Base-by-base conservation (phyloP, 2,329 filamentous ascomycete species). In the Pseudogymnoascus sp. region DNA sequence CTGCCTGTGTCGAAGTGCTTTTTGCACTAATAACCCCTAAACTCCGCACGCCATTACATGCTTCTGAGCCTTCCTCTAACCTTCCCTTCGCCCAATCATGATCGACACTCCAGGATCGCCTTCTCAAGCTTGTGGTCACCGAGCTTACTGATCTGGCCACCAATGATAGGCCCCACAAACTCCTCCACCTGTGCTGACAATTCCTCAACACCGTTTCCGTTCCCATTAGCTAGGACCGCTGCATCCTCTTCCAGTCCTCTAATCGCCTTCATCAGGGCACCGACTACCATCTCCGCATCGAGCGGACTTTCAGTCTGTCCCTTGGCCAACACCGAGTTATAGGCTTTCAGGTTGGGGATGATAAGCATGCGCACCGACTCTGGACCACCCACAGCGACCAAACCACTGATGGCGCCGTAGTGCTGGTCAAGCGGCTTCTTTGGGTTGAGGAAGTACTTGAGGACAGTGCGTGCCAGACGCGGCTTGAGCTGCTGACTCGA, bases 401-500 rank as follows among this genome's bases (percentile, higher is more conserved):
- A 79, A 1, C 92, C 93, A 31, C 87, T 83, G 21, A 99, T 82
- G 6, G 93, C 91, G 49, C 94, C 94, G 72, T 94, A 99, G 70
- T 96, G 90, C 1, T 93, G 88, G 1, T 90, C 86, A 0, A 92
- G 83, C 0, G 92, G 87, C 71, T 92, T 91, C 45, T 87, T 85
- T 0, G 91, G 90, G 70, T 97, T 92, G 31, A 99, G 83, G 74
- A 97, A 93, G 70, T 89, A 87, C 76, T 96, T 96, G 35, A 97
- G 83, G 71, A 92, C 97, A 0, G 92, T 94, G n/a, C 94, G 84
- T 3, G 92, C 92, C 31, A 99, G 87, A 66, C 95, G 90, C 2
- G 92, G 88, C 63, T 92, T 91, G 26, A 97, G 83, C 12, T 91
- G 88, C 45, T 89, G 86, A 63, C 92, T 96, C 4, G 87, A 88